Base-by-base conservation (phyloP, 352 stramenopile genomes). In the Globisporangium carolinianum region DNA sequence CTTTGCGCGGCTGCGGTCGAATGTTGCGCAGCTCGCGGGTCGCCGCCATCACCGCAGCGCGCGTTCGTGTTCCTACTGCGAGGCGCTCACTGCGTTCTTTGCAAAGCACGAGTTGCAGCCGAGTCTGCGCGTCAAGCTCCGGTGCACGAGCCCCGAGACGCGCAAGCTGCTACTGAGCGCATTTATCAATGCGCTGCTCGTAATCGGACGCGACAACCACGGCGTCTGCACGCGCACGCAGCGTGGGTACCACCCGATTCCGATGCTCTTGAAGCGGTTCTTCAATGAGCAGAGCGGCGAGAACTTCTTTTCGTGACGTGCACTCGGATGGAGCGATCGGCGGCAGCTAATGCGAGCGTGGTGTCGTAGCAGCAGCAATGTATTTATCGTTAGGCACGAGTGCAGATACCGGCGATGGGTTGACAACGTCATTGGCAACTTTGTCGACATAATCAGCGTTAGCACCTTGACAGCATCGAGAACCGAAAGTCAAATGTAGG, bases 111-210 rank as follows among this genome's bases (percentile, higher is more conserved):
- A 70, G 65, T 46, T 54, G 54, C 76, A 79, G 68, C 73, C 73
- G 32, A 73, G 61, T 61, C 62, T 82, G 39, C 72, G 71, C 51
- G 73, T 79, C 63, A 82, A 79, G 62, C 75, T 79, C 57, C 73
- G 66, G 38, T 32, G 24, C 24, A 73, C 73, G 8, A 71, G 62
- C 15, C 72, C 69, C 3, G 70, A 82, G 18, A 64, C 68, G 52
- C 72, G 72, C 43, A 79, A 79, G 55, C n/a, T 18, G 15, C 74
- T 82, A 17, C 51, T 82, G 15, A 66, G 68, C 55, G 41, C 47
- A 2, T 82, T 82, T 42, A 73, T 82, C 61, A 77, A 77, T 46
- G 70, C 73, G 5, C 63, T 82, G n/a, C 55, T 82, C 24, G 56
- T 57, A 9, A 51, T 60, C 5, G 47, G 55, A 37, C 65, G 72